Evolutionary conservation across 306 rosid species (phyloP).

Genomic region (Gillenia trifoliata): DNA sequence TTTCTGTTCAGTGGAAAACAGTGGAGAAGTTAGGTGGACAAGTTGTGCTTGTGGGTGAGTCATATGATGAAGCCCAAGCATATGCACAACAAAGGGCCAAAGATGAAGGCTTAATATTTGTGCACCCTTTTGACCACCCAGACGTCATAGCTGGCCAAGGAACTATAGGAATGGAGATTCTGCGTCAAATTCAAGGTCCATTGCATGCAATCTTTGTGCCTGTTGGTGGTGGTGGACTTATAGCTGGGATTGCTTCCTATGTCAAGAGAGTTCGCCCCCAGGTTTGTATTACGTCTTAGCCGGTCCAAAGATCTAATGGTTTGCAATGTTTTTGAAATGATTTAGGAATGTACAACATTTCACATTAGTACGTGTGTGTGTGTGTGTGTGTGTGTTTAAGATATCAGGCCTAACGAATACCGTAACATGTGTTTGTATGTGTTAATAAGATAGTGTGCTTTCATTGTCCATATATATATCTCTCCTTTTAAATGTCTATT

Average conservation of each 20-base stretch:
- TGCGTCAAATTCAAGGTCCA: constrained; percentile 60
- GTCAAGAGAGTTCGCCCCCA: constrained; percentile 83
- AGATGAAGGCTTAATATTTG: constrained; percentile 66
- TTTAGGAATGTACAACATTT: neutral
- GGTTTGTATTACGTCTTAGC: too few species aligned
- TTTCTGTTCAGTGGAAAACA: constrained; percentile 62
- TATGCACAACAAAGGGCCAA: constrained; percentile 62
- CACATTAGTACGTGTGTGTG: too few species aligned
- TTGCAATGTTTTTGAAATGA: neutral
- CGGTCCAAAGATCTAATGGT: too few species aligned
- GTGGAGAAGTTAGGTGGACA: constrained; percentile 77
- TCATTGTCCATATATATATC: too few species aligned
- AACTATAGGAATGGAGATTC: constrained; percentile 89
- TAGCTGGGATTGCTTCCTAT: constrained; percentile 93
- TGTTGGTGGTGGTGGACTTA: constrained; percentile 94
- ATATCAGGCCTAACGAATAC: too few species aligned
- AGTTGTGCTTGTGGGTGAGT: constrained; percentile 88
- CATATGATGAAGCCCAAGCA: constrained; percentile 87
- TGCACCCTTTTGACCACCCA: constrained; percentile 90
- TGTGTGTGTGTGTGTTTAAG: too few species aligned
- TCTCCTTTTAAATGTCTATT: too few species aligned
- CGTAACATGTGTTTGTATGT: too few species aligned
- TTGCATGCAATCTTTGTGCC: constrained; percentile 90
- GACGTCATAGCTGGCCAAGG: constrained; percentile 95
- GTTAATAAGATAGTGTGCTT: too few species aligned